A percentile compares a stretch with the other conserved stretches of the same genome.
These are phyloP conservation scores for Aspergillus heteromorphus DNA, from an alignment of 495 filamentous ascomycete genomes.

Conservation along the genomic window DNA sequence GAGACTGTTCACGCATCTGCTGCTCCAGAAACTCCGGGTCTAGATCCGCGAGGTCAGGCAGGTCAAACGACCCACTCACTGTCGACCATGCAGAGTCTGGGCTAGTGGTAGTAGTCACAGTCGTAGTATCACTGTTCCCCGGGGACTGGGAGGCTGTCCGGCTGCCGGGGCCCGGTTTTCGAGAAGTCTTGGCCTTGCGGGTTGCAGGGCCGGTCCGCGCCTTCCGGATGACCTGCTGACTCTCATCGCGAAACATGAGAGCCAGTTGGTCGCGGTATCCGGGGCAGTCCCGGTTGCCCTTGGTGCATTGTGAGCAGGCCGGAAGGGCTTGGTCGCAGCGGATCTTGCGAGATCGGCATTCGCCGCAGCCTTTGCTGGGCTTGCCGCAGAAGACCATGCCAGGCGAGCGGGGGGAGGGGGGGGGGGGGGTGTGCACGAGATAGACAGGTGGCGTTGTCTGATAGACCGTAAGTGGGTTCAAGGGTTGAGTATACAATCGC, in stretches of 20 bases:
- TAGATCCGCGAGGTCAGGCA: conserved; percentile 5
- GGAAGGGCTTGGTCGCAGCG: conserved; percentile 61
- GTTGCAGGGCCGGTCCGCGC: conserved; percentile 39
- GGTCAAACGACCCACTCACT: conserved; percentile 12
- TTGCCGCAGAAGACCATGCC: conserved; percentile 71
- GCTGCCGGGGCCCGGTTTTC: conserved; percentile 1
- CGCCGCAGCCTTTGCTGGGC: conserved; percentile 67
- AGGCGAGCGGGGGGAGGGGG: conserved; percentile 4
- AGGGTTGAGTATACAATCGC: neutral
- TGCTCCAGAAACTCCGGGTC: neutral
- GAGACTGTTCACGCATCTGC: neutral
- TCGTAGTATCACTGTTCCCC: conserved; percentile 8
- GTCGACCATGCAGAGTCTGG: neutral
- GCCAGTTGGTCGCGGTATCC: conserved; percentile 66
- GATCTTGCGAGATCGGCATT: conserved; percentile 63
- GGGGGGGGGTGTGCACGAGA: neutral
- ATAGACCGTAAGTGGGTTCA: neutral
- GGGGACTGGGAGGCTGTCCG: conserved; percentile 7
- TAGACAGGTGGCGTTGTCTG: neutral
- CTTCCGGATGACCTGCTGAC: conserved; percentile 60
- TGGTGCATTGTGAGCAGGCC: conserved; percentile 63
- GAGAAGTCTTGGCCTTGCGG: conserved; percentile 14
- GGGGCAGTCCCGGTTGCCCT: conserved; percentile 59
- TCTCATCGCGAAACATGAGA: conserved; percentile 71
- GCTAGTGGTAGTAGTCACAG: neutral